Evolutionary conservation across 441 rosid genomes (phyloP), one percentile per base, ranked within the genome.

Genomic region (Croton setiger): DNA sequence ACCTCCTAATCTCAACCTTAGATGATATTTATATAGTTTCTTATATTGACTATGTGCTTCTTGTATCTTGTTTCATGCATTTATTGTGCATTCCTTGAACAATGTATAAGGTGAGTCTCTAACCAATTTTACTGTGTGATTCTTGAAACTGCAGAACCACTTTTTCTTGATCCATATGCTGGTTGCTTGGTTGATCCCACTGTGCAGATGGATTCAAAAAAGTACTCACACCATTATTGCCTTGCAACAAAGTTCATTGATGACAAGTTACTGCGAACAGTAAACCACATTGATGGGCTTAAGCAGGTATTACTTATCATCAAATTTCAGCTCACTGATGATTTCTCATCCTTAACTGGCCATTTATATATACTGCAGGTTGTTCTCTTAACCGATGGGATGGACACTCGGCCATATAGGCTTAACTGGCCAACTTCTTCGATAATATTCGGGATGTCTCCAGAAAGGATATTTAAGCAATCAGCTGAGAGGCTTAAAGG

Each of bases 391-490:
- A 82, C 96, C 20, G 96, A 95, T 79, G 99, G 99, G 18, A 88
- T 92, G 98, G 98, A 89, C 69, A 95, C 99, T 80, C 83, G 96
- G 48, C 97, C 96, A 20, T 95, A 85, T 73, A 84, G 99, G 77
- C 96, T 95, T 63, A 85, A 82, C 23, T 95, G 98, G 96, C 98
- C 93, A 61, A 72, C 83, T 76, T 90, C 97, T 2, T 87, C 98
- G 72, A 75, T 92, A 58, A 85, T 90, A 64, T 95, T 86, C 76
- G 97, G 92, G 77, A 64, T 90, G 49, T 95, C 98, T 59, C 87
- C 93, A 0, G 85, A 84, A 60, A 83, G 74, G 60, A 83, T 90
- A 57, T 95, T 86, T 69, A 76, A 77, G 70, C 67, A 57, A 37
- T 84, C 99, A 36, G 74, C 86, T 60, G 77, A 82, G 44, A 87